phyloP scores from a whole-genome alignment of 2,329 filamentous ascomycete genomes.

The Coniochaeta ligniaria region DNA sequence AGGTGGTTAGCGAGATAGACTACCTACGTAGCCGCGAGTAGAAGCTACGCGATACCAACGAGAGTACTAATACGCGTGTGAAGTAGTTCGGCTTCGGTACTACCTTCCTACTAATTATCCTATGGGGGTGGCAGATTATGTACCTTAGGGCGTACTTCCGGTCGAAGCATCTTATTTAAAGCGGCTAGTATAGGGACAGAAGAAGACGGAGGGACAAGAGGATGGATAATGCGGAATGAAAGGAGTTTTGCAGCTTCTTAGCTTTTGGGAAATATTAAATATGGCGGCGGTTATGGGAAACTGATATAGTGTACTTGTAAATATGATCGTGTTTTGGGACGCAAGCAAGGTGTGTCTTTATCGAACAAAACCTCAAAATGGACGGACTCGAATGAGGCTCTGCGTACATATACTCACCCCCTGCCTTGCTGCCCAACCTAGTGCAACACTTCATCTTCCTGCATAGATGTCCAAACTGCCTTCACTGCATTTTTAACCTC shows the following conservation, averaged over 20 bases:
- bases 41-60: constrained; percentile 95
- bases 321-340: not conserved
- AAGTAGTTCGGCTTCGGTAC: constrained; percentile 98
- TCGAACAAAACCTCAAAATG: too few relatives aligned
- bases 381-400: too few relatives aligned
- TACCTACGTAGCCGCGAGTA: constrained; percentile 87
- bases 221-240: not conserved
- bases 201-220: too few relatives aligned
- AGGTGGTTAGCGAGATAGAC: constrained; percentile 93
- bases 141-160: constrained; percentile 97
- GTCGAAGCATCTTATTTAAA: constrained; percentile 64
- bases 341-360: too few relatives aligned
- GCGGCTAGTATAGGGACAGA: too few relatives aligned
- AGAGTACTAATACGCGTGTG: constrained; percentile 97
- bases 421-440: too few relatives aligned
- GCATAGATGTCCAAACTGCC: too few relatives aligned
- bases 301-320: not conserved
- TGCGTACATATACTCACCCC: too few relatives aligned
- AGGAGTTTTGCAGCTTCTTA: constrained; percentile 2
- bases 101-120: constrained; percentile 79
- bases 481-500: not conserved
- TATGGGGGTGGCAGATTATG: constrained; percentile 96
- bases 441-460: too few relatives aligned
- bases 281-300: not conserved
- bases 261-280: not conserved